A percentile compares a stretch with the other conserved stretches of the same genome.
These are phyloP conservation scores for Ormosia semicastrata DNA, from an alignment of 306 rosid genomes.

Conservation along the genomic window DNA sequence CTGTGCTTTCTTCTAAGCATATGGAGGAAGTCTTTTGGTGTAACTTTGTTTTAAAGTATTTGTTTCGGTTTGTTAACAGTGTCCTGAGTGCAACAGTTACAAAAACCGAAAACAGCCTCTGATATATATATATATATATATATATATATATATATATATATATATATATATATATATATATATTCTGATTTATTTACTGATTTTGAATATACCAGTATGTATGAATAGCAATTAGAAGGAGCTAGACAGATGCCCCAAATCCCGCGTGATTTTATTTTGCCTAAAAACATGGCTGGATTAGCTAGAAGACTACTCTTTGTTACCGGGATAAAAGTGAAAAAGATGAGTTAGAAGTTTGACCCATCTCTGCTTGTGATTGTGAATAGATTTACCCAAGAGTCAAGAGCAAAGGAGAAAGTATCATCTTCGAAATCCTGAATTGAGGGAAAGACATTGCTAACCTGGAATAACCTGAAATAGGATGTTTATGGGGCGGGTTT, in stretches of 20 bases:
- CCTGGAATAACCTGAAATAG: no score
- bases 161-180: no score
- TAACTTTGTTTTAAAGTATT: neutral
- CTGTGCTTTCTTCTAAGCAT: neutral
- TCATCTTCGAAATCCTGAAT: no score
- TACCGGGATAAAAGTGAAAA: neutral
- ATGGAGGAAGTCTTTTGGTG: neutral
- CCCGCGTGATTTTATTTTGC: neutral
- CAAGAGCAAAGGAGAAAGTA: no score
- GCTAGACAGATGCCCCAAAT: neutral
- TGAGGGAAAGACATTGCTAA: no score
- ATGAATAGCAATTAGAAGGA: neutral
- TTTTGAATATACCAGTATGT: neutral
- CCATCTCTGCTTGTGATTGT: neutral
- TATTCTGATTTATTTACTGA: neutral
- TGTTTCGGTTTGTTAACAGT: neutral
- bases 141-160: no score
- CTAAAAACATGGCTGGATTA: neutral
- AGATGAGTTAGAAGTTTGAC: neutral
- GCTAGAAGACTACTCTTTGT: neutral
- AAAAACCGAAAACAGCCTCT: neutral
- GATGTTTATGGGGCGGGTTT: no score
- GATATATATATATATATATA: neutral
- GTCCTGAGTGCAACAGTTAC: neutral
- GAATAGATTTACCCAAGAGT: neutral